Evolutionary conservation across 1,284 basidiomycete species (phyloP), one percentile per base, ranked within the genome.

Genomic region (Apiotrichum laibachii): DNA sequence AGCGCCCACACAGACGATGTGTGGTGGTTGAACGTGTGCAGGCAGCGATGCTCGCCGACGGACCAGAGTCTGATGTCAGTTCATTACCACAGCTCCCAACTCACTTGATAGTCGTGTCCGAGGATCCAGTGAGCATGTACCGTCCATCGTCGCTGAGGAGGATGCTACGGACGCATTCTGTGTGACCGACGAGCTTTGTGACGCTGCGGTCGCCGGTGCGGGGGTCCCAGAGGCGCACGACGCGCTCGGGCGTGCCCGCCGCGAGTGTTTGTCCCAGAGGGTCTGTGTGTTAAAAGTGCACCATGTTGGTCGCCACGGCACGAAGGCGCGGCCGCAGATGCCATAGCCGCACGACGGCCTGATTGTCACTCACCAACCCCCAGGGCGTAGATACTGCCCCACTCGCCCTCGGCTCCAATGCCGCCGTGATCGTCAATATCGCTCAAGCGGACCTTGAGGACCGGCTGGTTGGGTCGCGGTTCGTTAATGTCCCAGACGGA

Each of bases 11-110:
- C 92, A 18, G 92, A 93, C 59, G 93, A 92, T 16, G 89, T 86
- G 75, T 99, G 96, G 73, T 98, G 89, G 1, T 89, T 90, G 79
- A 98, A 99, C 1, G 95, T 99, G 71, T 99, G 92, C 15, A 99
- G 79, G 72, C 92, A 96, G 13, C 90, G 83, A 73, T 97, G 94
- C 12, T 83, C 83, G 21, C 89, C 87, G 13, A 98, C 80, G 0
- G 93, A 97, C 95, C 95, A 98, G 12, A 99, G 84, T 69, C 93
- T 92, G 70, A 90, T 84, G 45, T 53, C 40, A 46, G 45, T 45
- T 9, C n/a, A 34, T 42, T 11, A 18, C 31, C 22, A 2, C n/a
- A 8, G 11, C 1, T 15, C 2, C 31, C 6, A 46, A 68, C 67
- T 57, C 60, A 73, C 70, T 81, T 80, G 72, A 82, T 74, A 0